These are phyloP conservation scores for Pyronema domesticum DNA, from an alignment of 495 filamentous ascomycete species.

Conservation along the genomic window DNA sequence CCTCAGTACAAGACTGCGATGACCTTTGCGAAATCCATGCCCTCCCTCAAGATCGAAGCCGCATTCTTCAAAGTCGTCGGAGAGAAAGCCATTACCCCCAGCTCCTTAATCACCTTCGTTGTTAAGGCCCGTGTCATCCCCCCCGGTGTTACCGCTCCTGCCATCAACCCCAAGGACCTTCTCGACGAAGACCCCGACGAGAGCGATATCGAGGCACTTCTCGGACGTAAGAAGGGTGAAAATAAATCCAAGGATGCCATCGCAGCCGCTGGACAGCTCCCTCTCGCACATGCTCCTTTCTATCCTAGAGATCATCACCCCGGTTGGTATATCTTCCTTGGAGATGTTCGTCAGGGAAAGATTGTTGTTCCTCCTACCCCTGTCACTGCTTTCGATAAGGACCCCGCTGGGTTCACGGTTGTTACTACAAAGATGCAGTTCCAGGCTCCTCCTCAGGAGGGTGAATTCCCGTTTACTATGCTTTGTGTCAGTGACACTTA, in stretches of 20 bases:
- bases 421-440: conserved; percentile 97
- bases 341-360: conserved; percentile 80
- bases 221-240: conserved; percentile 56
- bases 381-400: conserved; percentile 75
- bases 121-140: conserved; percentile 90
- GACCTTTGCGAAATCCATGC: conserved; percentile 60
- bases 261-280: conserved; percentile 41
- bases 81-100: conserved; percentile 81
- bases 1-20: conserved; percentile 60
- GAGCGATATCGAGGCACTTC: conserved; percentile 72
- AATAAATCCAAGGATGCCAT: conserved; percentile 32
- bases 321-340: conserved; percentile 81
- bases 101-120: conserved; percentile 79
- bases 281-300: conserved; percentile 76
- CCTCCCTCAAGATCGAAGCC: conserved; percentile 67
- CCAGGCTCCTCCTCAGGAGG: conserved; percentile 80
- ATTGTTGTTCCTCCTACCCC: conserved; percentile 90
- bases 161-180: conserved; percentile 56
- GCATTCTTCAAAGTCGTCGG: conserved; percentile 97
- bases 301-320: conserved; percentile 76
- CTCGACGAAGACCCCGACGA: conserved; percentile 86
- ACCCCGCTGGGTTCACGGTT: conserved; percentile 62
- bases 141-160: conserved; percentile 60
- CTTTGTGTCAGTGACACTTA: conserved; percentile 86
- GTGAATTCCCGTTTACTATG: conserved; percentile 82